These are phyloP conservation scores for Citrullus colocynthis DNA, from an alignment of 306 rosid species.

Conservation along the genomic window DNA sequence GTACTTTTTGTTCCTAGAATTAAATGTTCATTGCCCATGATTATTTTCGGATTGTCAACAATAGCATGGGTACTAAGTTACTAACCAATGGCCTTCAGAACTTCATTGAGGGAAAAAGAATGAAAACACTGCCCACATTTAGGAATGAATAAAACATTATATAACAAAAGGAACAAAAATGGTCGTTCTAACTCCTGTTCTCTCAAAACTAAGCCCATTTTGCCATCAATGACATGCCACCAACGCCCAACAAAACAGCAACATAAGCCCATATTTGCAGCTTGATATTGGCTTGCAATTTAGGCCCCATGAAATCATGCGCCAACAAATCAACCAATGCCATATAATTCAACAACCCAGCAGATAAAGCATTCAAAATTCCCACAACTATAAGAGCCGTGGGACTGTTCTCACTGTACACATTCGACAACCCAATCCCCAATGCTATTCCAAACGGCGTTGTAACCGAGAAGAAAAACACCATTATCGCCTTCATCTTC, in stretches of 20 bases:
- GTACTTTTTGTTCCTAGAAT: too few species aligned
- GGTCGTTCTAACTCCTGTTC: background rate
- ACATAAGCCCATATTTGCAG: constrained; percentile 42
- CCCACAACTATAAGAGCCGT: constrained; percentile 43
- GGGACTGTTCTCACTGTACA: constrained; percentile 31
- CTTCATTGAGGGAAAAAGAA: background rate
- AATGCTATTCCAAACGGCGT: constrained; percentile 48
- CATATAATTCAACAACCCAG: constrained; percentile 54
- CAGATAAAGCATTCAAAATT: constrained; percentile 45
- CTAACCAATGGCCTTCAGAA: background rate
- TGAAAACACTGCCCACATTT: too few species aligned
- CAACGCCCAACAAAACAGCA: constrained; percentile 41
- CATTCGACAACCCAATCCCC: constrained; percentile 49
- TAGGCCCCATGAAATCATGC: constrained; percentile 40
- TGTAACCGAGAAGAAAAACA: constrained; percentile 49
- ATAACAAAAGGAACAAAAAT: background rate
- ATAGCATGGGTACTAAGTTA: background rate
- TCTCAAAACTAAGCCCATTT: constrained; percentile 19
- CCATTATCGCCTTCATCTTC: constrained; percentile 33
- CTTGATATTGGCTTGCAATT: constrained; percentile 34
- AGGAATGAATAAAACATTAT: background rate
- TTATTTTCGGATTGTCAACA: background rate
- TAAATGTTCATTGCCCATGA: background rate
- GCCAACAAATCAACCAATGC: constrained; percentile 68
- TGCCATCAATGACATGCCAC: constrained; percentile 47